Evolutionary conservation across 1,139 yeast genomes (phyloP).

Genomic region (Debaryomyces sp.): DNA sequence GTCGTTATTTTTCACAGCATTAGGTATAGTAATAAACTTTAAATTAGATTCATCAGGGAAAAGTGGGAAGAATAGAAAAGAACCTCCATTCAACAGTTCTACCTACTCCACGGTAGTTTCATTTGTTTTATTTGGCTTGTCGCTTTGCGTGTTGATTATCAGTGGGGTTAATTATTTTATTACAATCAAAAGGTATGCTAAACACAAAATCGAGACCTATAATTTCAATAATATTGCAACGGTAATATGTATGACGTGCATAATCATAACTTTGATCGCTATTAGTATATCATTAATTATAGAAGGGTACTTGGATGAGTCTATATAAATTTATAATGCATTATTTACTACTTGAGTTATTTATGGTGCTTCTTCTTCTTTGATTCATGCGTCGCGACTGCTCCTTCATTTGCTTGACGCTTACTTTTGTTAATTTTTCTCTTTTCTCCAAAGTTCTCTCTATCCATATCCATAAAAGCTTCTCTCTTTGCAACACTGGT

Average conservation of each 20-base stretch:
- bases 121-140: constrained; percentile 39
- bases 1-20: constrained; percentile 51
- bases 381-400: background rate
- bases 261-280: constrained; percentile 45
- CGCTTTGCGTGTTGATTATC: constrained; percentile 42
- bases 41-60: constrained; percentile 38
- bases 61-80: constrained; percentile 10
- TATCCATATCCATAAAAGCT: constrained; percentile 91
- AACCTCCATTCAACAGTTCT: constrained; percentile 14
- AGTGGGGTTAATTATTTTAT: constrained; percentile 49
- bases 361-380: constrained; percentile 6
- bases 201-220: constrained; percentile 43
- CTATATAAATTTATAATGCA: background rate
- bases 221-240: constrained; percentile 42
- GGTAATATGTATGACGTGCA: constrained; percentile 38
- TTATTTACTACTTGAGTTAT: background rate
- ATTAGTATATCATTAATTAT: constrained; percentile 46
- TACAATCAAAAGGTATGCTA: constrained; percentile 48
- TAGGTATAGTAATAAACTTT: constrained; percentile 56
- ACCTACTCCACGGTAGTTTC: constrained; percentile 38
- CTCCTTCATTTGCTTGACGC: constrained; percentile 18
- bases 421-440: constrained; percentile 58
- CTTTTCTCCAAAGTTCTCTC: constrained; percentile 82
- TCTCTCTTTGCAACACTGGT: constrained; percentile 87
- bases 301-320: constrained; percentile 34